Evolutionary conservation across 768 basidiomycete genomes (phyloP), one percentile per base, ranked within the genome.

Genomic region (Russula compacta): DNA sequence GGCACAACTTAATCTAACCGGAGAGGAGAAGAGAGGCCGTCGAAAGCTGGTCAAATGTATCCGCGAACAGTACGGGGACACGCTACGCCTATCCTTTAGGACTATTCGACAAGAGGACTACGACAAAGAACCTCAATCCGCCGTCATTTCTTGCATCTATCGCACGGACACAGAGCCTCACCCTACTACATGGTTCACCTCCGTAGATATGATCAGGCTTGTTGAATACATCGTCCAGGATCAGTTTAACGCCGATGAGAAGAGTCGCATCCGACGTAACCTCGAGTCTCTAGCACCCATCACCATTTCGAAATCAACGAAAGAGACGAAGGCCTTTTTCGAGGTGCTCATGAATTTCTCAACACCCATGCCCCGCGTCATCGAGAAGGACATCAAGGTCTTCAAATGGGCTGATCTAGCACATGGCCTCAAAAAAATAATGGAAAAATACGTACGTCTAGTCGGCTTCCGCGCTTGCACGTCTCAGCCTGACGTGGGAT

Each of bases 261-360:
- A 95, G 80, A 98, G 98, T 69, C 80, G 95, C 55, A 95, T 98
- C 67, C 79, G 95, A 64, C 81, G 95, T 59, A 98, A 98, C 73
- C 77, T 99, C 35, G 95, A 99, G 72, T 92, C 90, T 29, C 87
- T 97, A 69, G 81, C 86, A 54, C 95, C 95, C 1, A 87, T 83
- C 57, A 97, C 95, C 0, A 85, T 98, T 4, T 88, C 89, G 33
- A 99, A 97, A 76, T 82, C 83, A 70, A 88, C 24, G 90, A 66
- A 75, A 81, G 0, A 87, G 85, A 11, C 86, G 82, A 59, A 29
- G 24, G 24, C 1, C 24, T 92, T 98, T 72, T 99, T 98, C 80
- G 85, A 89, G 75, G 81, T 85, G 66, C 94, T 99, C 76, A 98
- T 99, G 95, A 85, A 89, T 54, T 95, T 97, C 70, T 91, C 94